Percentiles rank a stretch among this genome's conserved stretches.
Evolutionary conservation across 371 early-diverging fungal genomes (phyloP).

Genomic region (Apophysomyces sp.): DNA sequence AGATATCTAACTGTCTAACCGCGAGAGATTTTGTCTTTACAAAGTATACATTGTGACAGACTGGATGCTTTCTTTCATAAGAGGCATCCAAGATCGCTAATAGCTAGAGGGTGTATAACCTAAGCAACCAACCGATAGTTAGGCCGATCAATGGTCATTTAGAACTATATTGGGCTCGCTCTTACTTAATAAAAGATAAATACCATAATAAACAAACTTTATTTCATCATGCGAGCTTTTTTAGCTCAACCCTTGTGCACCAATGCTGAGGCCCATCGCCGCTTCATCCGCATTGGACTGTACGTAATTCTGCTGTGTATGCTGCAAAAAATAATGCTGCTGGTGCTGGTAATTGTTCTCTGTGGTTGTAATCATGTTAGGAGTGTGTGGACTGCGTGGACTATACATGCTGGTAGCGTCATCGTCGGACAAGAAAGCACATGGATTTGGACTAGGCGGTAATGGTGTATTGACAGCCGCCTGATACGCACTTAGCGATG

Average conservation of each 20-base stretch:
- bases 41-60: too few species aligned
- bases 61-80: too few species aligned
- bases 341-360: neutral
- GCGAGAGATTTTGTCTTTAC: too few species aligned
- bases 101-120: too few species aligned
- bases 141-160: too few species aligned
- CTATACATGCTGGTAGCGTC: conserved; percentile 15
- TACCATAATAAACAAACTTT: neutral
- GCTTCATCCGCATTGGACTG: neutral
- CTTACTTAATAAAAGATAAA: too few species aligned
- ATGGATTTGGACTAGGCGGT: conserved; percentile 23
- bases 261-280: neutral
- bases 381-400: conserved; percentile 19
- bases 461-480: conserved; percentile 17
- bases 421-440: conserved; percentile 20
- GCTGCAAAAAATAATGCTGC: neutral
- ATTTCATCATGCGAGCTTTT: neutral
- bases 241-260: neutral
- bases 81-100: too few species aligned
- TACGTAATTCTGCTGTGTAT: neutral
- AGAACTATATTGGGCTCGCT: too few species aligned
- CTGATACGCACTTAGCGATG: conserved; percentile 11
- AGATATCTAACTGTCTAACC: too few species aligned
- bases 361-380: neutral
- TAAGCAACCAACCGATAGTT: too few species aligned